A percentile compares a stretch with the other conserved stretches of the same genome.
phyloP scores from a whole-genome alignment of 768 basidiomycete genomes.

The Trametes villosa region DNA sequence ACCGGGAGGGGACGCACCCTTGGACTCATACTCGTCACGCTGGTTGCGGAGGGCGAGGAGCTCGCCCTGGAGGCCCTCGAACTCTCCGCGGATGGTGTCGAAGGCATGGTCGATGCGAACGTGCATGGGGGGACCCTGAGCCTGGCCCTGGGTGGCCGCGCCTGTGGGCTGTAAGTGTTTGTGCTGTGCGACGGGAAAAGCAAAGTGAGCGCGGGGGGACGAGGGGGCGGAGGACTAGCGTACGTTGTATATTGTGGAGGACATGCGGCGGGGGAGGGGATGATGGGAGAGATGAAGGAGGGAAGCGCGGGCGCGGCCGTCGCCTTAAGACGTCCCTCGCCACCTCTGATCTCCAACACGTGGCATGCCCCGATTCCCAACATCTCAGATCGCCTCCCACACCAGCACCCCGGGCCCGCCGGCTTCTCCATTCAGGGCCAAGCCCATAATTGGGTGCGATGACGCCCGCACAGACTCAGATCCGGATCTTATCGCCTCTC shows the following conservation, averaged over 20 bases:
- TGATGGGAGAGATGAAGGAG: conserved; percentile 27
- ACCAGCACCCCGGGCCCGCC: conserved; percentile 21
- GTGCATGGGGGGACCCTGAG: conserved; percentile 27
- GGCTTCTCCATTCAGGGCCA: conserved; percentile 24
- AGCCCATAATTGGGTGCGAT: conserved; percentile 16
- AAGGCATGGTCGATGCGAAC: conserved; percentile 74
- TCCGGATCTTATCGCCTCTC: conserved; percentile 21
- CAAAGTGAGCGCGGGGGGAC: background rate
- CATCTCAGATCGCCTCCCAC: conserved; percentile 27
- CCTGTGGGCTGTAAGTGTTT: conserved; percentile 47
- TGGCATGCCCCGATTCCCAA: conserved; percentile 18
- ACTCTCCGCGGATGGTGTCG: conserved; percentile 83
- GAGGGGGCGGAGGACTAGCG: conserved; percentile 15
- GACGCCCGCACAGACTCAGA: conserved; percentile 18
- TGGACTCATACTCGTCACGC: conserved; percentile 88
- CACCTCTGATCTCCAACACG: conserved; percentile 25
- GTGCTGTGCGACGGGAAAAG: conserved; percentile 36
- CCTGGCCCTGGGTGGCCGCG: conserved; percentile 39
- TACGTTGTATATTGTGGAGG: conserved; percentile 37
- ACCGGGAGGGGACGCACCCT: conserved; percentile 59
- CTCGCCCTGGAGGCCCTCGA: conserved; percentile 75
- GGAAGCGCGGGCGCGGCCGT: conserved; percentile 24
- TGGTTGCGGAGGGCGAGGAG: conserved; percentile 69
- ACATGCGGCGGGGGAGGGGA: conserved; percentile 27
- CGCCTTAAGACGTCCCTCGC: conserved; percentile 24